phyloP scores from a whole-genome alignment of 495 filamentous ascomycete genomes.

The Achaetomiella virescens region DNA sequence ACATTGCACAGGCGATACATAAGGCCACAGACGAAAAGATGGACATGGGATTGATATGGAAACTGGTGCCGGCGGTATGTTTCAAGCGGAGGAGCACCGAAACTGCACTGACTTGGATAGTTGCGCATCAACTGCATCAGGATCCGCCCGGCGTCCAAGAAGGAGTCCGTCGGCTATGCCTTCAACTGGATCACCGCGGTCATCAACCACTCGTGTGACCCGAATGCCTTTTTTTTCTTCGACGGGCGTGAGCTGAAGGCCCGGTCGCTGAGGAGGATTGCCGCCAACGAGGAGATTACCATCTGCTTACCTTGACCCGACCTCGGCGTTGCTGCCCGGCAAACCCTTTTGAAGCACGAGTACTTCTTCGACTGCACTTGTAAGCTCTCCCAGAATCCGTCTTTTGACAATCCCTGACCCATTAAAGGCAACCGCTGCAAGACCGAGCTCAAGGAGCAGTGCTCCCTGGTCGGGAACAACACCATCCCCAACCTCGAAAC shows the following conservation, averaged over 20 bases:
- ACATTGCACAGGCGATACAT: constrained; percentile 7
- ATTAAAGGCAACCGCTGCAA: constrained; percentile 21
- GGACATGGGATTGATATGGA: constrained; percentile 16
- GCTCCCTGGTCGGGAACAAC: not conserved
- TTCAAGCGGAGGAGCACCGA: too few relatives aligned
- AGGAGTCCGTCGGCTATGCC: constrained; percentile 54
- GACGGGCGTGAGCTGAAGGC: constrained; percentile 42
- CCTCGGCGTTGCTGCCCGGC: constrained; percentile 36
- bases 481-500: not conserved
- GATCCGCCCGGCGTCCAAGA: constrained; percentile 22
- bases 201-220: constrained; percentile 67
- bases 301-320: constrained; percentile 65
- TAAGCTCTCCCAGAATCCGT: constrained; percentile 35
- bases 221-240: constrained; percentile 60
- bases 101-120: constrained; percentile 1
- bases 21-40: constrained; percentile 8
- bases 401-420: not conserved
- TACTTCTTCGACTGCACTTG: constrained; percentile 67
- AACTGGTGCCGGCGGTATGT: constrained; percentile 16
- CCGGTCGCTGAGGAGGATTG: constrained; percentile 34
- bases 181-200: constrained; percentile 52
- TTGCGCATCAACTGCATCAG: constrained; percentile 19
- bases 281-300: constrained; percentile 55
- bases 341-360: constrained; percentile 46
- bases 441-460: constrained; percentile 7